Base-by-base conservation (phyloP, 179 eudicot species). In the Camellia oleifera region DNA sequence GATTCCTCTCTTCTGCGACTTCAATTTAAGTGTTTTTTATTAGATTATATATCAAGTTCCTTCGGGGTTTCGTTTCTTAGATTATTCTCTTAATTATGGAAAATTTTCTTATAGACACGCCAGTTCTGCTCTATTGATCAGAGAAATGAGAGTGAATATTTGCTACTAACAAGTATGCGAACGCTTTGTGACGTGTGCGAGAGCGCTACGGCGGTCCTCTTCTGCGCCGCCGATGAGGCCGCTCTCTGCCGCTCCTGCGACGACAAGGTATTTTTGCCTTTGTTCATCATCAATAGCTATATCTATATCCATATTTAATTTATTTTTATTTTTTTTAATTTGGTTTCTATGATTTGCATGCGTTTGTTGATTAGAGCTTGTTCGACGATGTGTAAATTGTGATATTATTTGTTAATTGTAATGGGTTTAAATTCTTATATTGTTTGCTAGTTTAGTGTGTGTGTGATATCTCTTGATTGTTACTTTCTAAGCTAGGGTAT, bases 201-300 rank as follows among this genome's bases (percentile, higher is more conserved):
- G 77, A 85, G 91, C 83, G 94, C 97, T 45, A 88, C 97, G 46
- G 94, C 97, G 13, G 83, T 89, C 46, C 81, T 85, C 81, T 92
- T 92, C 76, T 92, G 97, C 78, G 94, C 94, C 26, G 97, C 97
- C 12, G 97, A 92, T 73, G 97, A 92, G 81, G 97, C 94, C 77
- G 91, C 94, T 78, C 92, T 92, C 67, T 92, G 97, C 81, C 90
- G 79, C 46, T 84, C 94, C 76, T 92, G 97, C 69, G 97, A 92
- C 79, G 89, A 92, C 53, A 91, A 91, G 92, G 94, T 89, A 32
- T 32, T 32, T 32, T 32, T 48, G 52, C 52, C 52, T 7, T 32
- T 32, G 40, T 32, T 48, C 52, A 4, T 6, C 13, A 57, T 9
- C 3, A 57, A 11, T 3, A 57, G 13, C 10, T 57, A 57, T 57